Conservation (phyloP, 805 yeast genomes). For the Huiozyma naganishii region DNA sequence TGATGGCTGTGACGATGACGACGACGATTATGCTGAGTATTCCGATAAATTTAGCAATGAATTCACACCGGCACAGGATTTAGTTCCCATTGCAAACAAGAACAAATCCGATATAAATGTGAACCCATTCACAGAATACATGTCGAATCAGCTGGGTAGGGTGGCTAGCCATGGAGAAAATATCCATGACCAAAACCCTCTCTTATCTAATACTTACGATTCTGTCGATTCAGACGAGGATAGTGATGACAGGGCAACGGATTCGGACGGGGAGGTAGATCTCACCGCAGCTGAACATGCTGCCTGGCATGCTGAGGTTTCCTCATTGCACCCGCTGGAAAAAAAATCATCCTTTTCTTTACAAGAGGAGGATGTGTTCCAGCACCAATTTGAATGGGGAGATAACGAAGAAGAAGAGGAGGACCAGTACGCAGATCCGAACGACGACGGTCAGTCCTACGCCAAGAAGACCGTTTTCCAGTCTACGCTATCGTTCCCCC, state of each 20-base stretch:
- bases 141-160: constrained; percentile 20
- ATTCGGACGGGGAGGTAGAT: too few relatives aligned
- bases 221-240: too few relatives aligned
- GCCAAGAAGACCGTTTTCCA: constrained; percentile 46
- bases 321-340: too few relatives aligned
- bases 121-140: constrained; percentile 16
- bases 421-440: constrained; percentile 69
- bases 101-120: too few relatives aligned
- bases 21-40: constrained; percentile 39
- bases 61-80: too few relatives aligned
- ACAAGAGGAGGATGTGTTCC: constrained; percentile 22
- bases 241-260: too few relatives aligned
- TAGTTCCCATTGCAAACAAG: too few relatives aligned
- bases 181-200: too few relatives aligned
- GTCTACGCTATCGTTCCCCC: constrained; percentile 30
- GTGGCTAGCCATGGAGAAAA: constrained; percentile 7
- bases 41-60: constrained; percentile 12
- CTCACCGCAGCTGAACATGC: too few relatives aligned
- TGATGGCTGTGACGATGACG: constrained; percentile 33
- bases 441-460: constrained; percentile 71
- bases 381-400: constrained; percentile 36
- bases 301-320: too few relatives aligned
- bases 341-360: background rate
- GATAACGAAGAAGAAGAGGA: constrained; percentile 32
- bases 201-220: too few relatives aligned